phyloP scores from a whole-genome alignment of 2,329 filamentous ascomycete genomes.

The Talaromyces albobiverticillius region DNA sequence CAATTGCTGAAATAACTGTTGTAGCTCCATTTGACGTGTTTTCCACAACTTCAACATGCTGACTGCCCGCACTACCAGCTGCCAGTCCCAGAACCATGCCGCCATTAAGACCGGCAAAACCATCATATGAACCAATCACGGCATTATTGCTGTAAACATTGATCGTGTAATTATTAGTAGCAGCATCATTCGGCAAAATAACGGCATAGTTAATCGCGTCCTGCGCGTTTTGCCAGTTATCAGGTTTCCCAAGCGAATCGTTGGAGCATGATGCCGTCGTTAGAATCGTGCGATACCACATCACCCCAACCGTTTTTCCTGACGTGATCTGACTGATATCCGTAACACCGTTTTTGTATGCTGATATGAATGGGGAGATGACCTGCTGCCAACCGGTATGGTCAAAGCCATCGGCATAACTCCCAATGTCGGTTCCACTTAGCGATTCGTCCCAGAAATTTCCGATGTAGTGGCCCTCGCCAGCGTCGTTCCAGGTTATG shows the following conservation, averaged over 20 bases:
- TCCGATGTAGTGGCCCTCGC: conserved; percentile 41
- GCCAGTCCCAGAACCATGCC: conserved; percentile 8
- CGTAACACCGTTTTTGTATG: conserved; percentile 33
- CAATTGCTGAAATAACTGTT: conserved; percentile 5
- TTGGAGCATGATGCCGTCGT: conserved; percentile 8
- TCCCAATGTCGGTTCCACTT: conserved; percentile 20
- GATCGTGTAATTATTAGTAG: conserved; percentile 2
- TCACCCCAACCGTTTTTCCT: conserved; percentile 20
- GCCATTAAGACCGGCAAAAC: conserved; percentile 8
- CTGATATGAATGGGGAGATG: conserved; percentile 34
- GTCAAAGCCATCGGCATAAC: conserved; percentile 29
- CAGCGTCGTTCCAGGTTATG: conserved; percentile 43
- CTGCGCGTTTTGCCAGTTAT: conserved; percentile 8
- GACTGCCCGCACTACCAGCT: conserved; percentile 12
- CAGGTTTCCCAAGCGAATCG: conserved; percentile 1
- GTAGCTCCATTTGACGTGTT: not conserved
- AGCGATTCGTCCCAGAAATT: conserved; percentile 37
- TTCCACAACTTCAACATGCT: conserved; percentile 14
- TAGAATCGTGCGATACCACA: conserved; percentile 25
- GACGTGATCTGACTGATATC: conserved; percentile 17
- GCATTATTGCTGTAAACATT: conserved; percentile 16
- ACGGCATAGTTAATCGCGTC: conserved; percentile 15
- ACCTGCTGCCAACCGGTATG: conserved; percentile 36
- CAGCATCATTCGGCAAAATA: not conserved
- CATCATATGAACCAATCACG: conserved; percentile 8